These are phyloP conservation scores for Suhomyces sp. DNA, from an alignment of 805 yeast species.

Conservation along the genomic window DNA sequence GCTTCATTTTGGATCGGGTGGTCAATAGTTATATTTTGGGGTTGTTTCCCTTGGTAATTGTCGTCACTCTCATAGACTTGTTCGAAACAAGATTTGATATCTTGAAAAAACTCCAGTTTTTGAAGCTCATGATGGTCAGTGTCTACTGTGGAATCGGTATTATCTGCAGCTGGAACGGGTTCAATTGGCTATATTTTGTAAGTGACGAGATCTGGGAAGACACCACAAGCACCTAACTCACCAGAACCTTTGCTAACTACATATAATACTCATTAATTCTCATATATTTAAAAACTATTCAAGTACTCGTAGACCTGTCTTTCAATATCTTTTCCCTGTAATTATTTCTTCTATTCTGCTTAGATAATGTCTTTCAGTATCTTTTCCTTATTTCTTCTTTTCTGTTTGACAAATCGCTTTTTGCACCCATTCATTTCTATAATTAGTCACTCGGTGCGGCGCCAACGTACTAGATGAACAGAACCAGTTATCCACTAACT, in stretches of 20 bases:
- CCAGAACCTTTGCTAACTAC: neutral
- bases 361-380: no score
- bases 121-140: slow-evolving; percentile 77
- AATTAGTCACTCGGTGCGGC: neutral
- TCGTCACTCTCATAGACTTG: slow-evolving; percentile 45
- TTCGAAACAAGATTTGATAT: slow-evolving; percentile 53
- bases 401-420: neutral
- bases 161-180: slow-evolving; percentile 80
- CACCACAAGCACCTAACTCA: neutral
- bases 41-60: slow-evolving; percentile 57
- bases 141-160: slow-evolving; percentile 87
- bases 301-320: neutral
- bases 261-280: neutral
- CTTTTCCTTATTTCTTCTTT: neutral
- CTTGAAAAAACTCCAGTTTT: slow-evolving; percentile 63
- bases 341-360: no score
- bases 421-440: neutral
- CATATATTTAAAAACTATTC: neutral
- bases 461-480: neutral
- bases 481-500: slow-evolving; percentile 1
- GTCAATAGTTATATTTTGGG: slow-evolving; percentile 65
- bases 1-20: slow-evolving; percentile 60
- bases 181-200: slow-evolving; percentile 83
- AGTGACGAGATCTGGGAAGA: slow-evolving; percentile 68
- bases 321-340: no score